phyloP scores from a whole-genome alignment of 441 rosid species.

The Cnidoscolus chayamansa region DNA sequence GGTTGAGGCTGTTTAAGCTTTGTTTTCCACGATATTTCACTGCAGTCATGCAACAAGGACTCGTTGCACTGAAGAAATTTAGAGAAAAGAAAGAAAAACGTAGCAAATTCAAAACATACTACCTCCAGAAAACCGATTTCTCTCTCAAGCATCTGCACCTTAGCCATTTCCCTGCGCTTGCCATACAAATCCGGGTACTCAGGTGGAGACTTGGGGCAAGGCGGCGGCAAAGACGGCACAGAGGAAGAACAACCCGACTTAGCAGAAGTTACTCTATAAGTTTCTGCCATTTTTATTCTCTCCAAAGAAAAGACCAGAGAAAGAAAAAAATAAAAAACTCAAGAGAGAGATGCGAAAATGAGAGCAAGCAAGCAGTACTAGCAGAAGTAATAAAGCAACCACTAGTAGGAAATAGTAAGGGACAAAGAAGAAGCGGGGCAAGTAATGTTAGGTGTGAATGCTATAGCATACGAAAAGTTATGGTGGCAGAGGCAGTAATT shows the following conservation, averaged over 20 bases:
- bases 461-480: constrained; percentile 21
- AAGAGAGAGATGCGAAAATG: constrained; percentile 4
- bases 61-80: too few relatives aligned
- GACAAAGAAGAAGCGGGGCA: constrained; percentile 32
- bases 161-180: constrained; percentile 66
- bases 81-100: too few relatives aligned
- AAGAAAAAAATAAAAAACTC: too few relatives aligned
- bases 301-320: background rate
- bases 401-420: constrained; percentile 18
- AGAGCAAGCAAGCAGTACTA: background rate
- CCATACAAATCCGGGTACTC: constrained; percentile 85
- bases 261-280: constrained; percentile 14
- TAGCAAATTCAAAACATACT: constrained; percentile 13
- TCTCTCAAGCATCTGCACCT: constrained; percentile 78
- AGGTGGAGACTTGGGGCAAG: constrained; percentile 82
- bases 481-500: constrained; percentile 38
- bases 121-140: constrained; percentile 83
- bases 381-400: background rate
- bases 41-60: too few relatives aligned
- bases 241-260: constrained; percentile 31
- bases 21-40: too few relatives aligned
- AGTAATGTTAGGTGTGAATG: constrained; percentile 35
- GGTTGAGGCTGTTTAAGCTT: too few relatives aligned
- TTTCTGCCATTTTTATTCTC: constrained; percentile 5
- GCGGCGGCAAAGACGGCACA: constrained; percentile 58